Base-by-base conservation (phyloP, 2,329 filamentous ascomycete species). In the Colletotrichum melonis region DNA sequence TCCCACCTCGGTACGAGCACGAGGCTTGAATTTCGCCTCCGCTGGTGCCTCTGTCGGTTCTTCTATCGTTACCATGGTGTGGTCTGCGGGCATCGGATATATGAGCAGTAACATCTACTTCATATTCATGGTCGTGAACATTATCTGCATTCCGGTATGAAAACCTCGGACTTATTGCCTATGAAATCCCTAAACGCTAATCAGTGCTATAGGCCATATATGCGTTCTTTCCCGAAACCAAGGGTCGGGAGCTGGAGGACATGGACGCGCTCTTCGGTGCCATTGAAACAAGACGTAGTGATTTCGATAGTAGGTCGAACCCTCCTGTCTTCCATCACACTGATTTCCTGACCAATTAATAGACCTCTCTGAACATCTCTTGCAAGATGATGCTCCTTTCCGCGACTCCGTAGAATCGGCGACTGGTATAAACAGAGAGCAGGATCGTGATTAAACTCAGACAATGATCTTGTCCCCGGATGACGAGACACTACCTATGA, bases 101-200 rank as follows among this genome's bases (percentile, higher is more conserved):
- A 82, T 90, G 24, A 88, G 88, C 3, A 86, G 86, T 14, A 84
- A 83, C 24, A 86, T 89, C 3, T 90, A 90, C 78, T 90, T 90
- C 75, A 87, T 90, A 73, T 90, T 91, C 77, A 89, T 89, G 84
- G 81, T 81, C 8, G 81, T 88, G 30, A 89, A 89, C 75, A 65
- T 88, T 7, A 79, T 81, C 14, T 88, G 84, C 67, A 83, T 88
- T 22, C 83, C 86, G 4, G 84, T 86, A 78, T 64, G 80, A 76
- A 4, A 4, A 26, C 12, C 28, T 26, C 42, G 11, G 5, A 3
- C 11, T 38, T 26, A 4, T 26, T 55, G 12, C 19, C 5, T 28
- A 55, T 16, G 4, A 11, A 3, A 26, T 9, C 19, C 2, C 0
- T 8, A 24, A 19, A 63, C 19, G 4, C 24, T 24, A 0, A 32